A percentile compares a stretch with the other conserved stretches of the same genome.
phyloP scores from a whole-genome alignment of 441 rosid genomes.

The Pelargonium myrrhifolium region DNA sequence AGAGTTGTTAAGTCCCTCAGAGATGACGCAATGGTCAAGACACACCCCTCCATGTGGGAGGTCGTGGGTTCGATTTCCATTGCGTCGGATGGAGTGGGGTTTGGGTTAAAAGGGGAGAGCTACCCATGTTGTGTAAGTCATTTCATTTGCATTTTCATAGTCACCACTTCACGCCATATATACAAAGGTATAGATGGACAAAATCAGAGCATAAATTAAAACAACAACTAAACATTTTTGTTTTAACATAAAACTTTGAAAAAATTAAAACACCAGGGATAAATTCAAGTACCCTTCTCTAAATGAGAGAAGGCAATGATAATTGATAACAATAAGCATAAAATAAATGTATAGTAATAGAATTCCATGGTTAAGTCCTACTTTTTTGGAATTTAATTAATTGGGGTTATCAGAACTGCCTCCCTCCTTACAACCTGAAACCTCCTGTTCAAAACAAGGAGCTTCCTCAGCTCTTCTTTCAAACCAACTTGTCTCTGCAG shows the following conservation, averaged over 20 bases:
- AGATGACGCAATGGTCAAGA: too few relatives aligned
- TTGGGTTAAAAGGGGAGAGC: too few relatives aligned
- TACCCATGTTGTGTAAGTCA: too few relatives aligned
- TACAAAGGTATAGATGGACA: background rate
- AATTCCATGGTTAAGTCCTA: slow-evolving; percentile 10
- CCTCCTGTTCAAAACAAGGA: slow-evolving; percentile 14
- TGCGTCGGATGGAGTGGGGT: too few relatives aligned
- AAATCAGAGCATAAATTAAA: background rate
- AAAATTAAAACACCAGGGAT: slow-evolving; percentile 4
- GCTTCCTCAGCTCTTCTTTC: slow-evolving; percentile 25
- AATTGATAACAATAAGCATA: background rate
- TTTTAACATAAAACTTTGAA: slow-evolving; percentile 10
- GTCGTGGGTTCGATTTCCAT: too few relatives aligned
- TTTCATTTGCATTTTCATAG: too few relatives aligned
- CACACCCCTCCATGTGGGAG: too few relatives aligned
- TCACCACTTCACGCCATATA: too few relatives aligned
- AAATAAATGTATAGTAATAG: background rate
- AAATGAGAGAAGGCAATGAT: slow-evolving; percentile 27
- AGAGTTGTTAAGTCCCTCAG: too few relatives aligned
- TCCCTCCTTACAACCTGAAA: slow-evolving; percentile 8
- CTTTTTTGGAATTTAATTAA: slow-evolving; percentile 16
- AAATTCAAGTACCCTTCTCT: slow-evolving; percentile 23
- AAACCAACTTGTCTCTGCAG: too few relatives aligned
- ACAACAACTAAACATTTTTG: background rate
- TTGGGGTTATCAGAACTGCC: slow-evolving; percentile 15